phyloP scores from a whole-genome alignment of 2,329 filamentous ascomycete genomes.

The Nemania diffusa region DNA sequence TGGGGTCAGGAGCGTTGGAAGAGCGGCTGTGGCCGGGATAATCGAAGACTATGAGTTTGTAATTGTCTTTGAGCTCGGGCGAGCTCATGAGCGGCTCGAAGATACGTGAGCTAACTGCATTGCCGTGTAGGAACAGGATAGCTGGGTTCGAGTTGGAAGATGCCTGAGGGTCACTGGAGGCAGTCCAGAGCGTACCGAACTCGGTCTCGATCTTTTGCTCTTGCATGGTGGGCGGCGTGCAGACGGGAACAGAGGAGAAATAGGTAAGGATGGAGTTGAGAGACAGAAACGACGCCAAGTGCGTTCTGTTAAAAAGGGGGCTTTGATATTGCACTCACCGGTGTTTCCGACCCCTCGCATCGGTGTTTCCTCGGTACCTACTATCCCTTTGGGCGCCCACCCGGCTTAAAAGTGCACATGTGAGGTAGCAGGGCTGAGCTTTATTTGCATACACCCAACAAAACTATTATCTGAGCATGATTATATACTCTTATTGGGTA shows the following conservation, averaged over 20 bases:
- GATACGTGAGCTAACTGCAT: slow-evolving; percentile 2
- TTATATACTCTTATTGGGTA: too few species aligned
- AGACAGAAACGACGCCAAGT: background rate
- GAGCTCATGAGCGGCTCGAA: slow-evolving; percentile 3
- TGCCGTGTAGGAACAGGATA: slow-evolving; percentile 5
- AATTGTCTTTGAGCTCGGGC: slow-evolving; percentile 1
- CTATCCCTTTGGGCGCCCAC: too few species aligned
- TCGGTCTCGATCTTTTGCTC: slow-evolving; percentile 9
- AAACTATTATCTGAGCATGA: too few species aligned
- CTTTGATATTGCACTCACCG: background rate
- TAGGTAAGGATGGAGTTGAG: background rate
- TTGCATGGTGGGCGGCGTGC: slow-evolving; percentile 5
- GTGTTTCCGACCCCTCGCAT: background rate
- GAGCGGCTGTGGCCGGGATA: slow-evolving; percentile 6
- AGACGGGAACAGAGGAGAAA: slow-evolving; percentile 4
- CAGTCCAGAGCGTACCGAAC: slow-evolving; percentile 10
- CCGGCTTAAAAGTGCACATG: too few species aligned
- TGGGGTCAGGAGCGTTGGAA: slow-evolving; percentile 6
- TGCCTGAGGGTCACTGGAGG: slow-evolving; percentile 3
- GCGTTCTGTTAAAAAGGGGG: background rate
- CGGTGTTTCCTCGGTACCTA: too few species aligned
- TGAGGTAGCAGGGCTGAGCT: too few species aligned
- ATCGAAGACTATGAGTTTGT: slow-evolving; percentile 5
- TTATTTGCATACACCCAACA: too few species aligned
- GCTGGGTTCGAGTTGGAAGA: slow-evolving; percentile 3